A percentile compares a stretch with the other conserved stretches of the same genome.
Conservation (phyloP, 1,284 basidiomycete genomes). For the Melanopsichium pennsylvanicum region DNA sequence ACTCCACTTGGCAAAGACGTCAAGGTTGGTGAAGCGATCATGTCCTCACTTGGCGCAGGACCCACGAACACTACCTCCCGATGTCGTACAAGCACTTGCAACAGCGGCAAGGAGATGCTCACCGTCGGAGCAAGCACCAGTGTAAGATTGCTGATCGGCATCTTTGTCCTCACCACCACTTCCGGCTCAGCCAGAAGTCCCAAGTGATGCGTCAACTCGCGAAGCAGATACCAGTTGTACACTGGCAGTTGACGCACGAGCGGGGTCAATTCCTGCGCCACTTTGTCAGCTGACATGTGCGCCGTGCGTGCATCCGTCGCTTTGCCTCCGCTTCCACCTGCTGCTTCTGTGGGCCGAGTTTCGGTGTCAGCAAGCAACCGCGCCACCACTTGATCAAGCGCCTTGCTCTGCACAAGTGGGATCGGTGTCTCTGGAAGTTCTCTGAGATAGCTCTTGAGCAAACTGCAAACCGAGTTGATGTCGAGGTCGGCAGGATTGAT, state of each 20-base stretch:
- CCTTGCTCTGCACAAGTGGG: conserved; percentile 10
- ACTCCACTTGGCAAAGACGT: too few relatives aligned
- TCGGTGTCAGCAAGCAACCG: conserved; percentile 8
- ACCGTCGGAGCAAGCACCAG: conserved; percentile 62
- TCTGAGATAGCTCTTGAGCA: conserved; percentile 61
- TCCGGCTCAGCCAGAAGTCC: conserved; percentile 31
- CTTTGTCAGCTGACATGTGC: conserved; percentile 1
- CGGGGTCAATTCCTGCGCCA: conserved; percentile 17
- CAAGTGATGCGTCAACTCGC: conserved; percentile 56
- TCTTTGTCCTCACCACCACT: conserved; percentile 54
- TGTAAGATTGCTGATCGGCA: conserved; percentile 60
- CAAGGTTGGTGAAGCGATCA: too few relatives aligned
- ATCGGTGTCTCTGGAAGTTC: conserved; percentile 57
- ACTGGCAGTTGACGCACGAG: conserved; percentile 41
- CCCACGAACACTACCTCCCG: conserved; percentile 38
- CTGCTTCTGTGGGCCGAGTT: not conserved
- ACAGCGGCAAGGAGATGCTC: conserved; percentile 45
- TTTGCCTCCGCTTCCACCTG: conserved; percentile 1
- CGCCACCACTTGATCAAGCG: conserved; percentile 33
- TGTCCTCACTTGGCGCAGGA: conserved; percentile 15
- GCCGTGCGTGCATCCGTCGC: conserved; percentile 11
- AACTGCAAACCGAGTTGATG: conserved; percentile 62
- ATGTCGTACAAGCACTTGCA: conserved; percentile 52
- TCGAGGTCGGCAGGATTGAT: conserved; percentile 61
- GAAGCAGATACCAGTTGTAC: conserved; percentile 61